Base-by-base conservation (phyloP, 2,329 filamentous ascomycete genomes). In the Ustulina deusta region DNA sequence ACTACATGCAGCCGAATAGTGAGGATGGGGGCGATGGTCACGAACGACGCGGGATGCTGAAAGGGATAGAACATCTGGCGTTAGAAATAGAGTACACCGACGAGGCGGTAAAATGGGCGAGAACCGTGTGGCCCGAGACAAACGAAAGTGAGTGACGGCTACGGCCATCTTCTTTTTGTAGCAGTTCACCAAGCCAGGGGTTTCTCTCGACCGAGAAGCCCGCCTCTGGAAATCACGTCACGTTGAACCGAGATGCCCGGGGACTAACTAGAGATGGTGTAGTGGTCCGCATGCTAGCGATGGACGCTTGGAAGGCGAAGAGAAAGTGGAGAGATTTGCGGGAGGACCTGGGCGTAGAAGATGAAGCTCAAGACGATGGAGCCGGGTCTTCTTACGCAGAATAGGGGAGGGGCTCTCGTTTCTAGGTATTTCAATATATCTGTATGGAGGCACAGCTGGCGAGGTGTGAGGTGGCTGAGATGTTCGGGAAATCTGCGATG, bases 91-190 rank as follows among this genome's bases (percentile, higher is more conserved):
- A 36, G 6, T 65, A 48, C 22, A 6, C 3, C n/a, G 0, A 1
- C 3, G 40, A 56, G 20, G 22, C 63, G 25, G 5, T 51, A 25
- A 1, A 6, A 2, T 20, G 38, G 42, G 57, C 51, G 20, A 25
- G 6, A 25, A 27, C 11, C 3, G 57, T n/a, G 11, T 65, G 56
- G 56, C 20, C 38, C 11, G 20, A 2, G 6, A 49, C 22, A 25
- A 22, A 65, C 29, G 56, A 65, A 51, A 48, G 63, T 65, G 44
- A 61, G 63, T 29, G 36, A 44, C 6, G 25, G 22, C 10, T 10
- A 1, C 46, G 1, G n/a, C 20, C 48, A 36, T 27, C 20, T 42
- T 36, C 32, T 27, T 27, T n/a, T 36, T 11, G 6, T 10, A 32
- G n/a, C 15, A 20, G 15, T 54, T 15, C 15, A 32, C 17, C 11